Evolutionary conservation across 1,284 basidiomycete genomes (phyloP), one percentile per base, ranked within the genome.

Genomic region (Cryptococcus amylolentus): DNA sequence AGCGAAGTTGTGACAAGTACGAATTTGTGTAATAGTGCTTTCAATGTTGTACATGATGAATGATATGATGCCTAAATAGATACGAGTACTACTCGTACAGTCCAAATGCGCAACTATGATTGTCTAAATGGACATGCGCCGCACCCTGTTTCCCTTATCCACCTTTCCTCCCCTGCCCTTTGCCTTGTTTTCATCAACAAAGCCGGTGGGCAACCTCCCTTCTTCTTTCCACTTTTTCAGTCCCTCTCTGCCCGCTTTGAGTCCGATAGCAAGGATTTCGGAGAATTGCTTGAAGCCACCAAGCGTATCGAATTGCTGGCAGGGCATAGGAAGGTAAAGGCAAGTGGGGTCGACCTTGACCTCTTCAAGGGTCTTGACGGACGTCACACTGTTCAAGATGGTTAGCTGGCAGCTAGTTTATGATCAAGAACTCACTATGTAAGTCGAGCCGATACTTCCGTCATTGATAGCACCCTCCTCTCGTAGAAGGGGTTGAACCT

Each of bases 311-410:
- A 67, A 67, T 61, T 74, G 60, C 65, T 93, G 88, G 18, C 98
- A 93, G 0, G 96, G 96, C 89, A 98, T 91, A 56, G 86, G 84
- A 78, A 97, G 87, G 73, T 98, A 98, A 48, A 97, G 78, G 71
- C 91, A 94, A 0, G 88, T 88, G 5, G 88, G 88, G 5, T 88
- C 84, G 3, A 84, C 83, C 76, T 98, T 98, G 26, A 93, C 94
- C 62, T 95, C 93, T 74, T 97, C 93, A 9, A 98, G 81, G 12
- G 90, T 95, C 72, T 88, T 90, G 38, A 98, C 92, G 62, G 91
- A 94, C 59, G 95, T 95, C 1, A 97, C 95, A 77, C 92, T 95
- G 64, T 18, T 18, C n/a, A 41, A 23, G 47, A 61, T 49, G 46
- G n/a, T 9, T 14, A 31, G 18, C 48, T 35, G 27, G 14, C 18